Evolutionary conservation across 169 alveolate species (phyloP), one percentile per base, ranked within the genome.

Genomic region (Eimeria sp.): DNA sequence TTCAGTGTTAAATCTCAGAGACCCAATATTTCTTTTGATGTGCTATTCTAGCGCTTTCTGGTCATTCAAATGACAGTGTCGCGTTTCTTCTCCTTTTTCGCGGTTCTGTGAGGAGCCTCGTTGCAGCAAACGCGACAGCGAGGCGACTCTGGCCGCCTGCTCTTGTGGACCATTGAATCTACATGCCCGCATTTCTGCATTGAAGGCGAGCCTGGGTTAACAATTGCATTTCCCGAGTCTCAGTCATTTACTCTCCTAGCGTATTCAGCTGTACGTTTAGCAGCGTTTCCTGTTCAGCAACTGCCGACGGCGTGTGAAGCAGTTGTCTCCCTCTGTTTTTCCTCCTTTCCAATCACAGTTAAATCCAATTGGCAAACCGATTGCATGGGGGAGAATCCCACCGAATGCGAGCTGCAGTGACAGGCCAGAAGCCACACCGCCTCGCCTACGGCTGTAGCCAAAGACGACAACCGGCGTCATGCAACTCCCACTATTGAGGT

Each of bases 101-200:
- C 6, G 84, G 51, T 43, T 73, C 54, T 43, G 40, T 20, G 89
- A 45, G 45, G 89, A 45, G 63, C 9, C 27, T 47, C 89, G 13
- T n/a, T 6, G 89, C 89, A 78, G 45, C 49, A 7, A 9, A 78
- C 70, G 3, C 1, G 47, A 70, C 89, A 47, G 70, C 89, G 89
- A 40, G 57, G 70, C 89, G 58, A 18, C 57, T 45, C 45, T 47
- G 14, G 89, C 40, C 89, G 40, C 25, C 89, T 10, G 49, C 89
- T 45, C 89, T 45, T n/a, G 70, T 78, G 89, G 89, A 47, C 89
- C 89, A 78, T 78, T 78, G 89, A 78, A 51, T 47, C 89, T 47
- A 67, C 40, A 13, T 7, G 65, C 5, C 40, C 18, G 84, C 27
- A 73, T 73, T 73, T 73, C 54, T 40, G 54, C n/a, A 43, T 34